Evolutionary conservation across 768 basidiomycete genomes (phyloP).

Genomic region (Leucogyrophana mollusca): DNA sequence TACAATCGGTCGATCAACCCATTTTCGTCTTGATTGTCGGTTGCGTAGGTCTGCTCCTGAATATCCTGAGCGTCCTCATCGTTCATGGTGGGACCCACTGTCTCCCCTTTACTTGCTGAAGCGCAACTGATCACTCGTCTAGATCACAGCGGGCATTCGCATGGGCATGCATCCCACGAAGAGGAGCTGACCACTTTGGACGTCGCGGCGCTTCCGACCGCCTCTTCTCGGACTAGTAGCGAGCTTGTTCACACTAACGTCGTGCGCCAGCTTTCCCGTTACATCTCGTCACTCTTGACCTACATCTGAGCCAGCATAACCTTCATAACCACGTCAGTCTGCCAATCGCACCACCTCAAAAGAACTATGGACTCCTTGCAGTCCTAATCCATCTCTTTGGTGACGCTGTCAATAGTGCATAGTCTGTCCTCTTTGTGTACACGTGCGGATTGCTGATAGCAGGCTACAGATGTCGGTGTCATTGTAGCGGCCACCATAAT

Average conservation of each 20-base stretch:
- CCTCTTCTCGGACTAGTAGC: no score
- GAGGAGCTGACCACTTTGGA: neutral
- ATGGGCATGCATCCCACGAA: slow-evolving; percentile 27
- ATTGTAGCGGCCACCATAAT: slow-evolving; percentile 50
- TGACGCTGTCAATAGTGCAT: slow-evolving; percentile 50
- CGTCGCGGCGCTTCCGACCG: neutral
- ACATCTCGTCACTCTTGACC: no score
- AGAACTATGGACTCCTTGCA: slow-evolving; percentile 45
- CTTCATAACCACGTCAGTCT: slow-evolving; percentile 47
- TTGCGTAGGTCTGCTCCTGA: slow-evolving; percentile 44
- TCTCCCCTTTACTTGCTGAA: no score
- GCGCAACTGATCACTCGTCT: slow-evolving; percentile 1
- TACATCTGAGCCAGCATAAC: slow-evolving; percentile 47
- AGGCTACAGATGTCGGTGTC: slow-evolving; percentile 57
- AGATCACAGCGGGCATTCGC: slow-evolving; percentile 43
- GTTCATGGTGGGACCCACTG: slow-evolving; percentile 40
- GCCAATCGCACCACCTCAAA: slow-evolving; percentile 13
- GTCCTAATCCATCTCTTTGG: slow-evolving; percentile 52
- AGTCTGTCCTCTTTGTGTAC: slow-evolving; percentile 18
- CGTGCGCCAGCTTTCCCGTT: no score
- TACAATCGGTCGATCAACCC: slow-evolving; percentile 43
- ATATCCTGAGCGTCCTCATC: slow-evolving; percentile 46
- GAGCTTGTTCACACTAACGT: no score
- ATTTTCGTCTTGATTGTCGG: slow-evolving; percentile 48
- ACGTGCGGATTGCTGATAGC: no score